phyloP scores from a whole-genome alignment of 176 grass and related monocot species.

The Guadua angustifolia region DNA sequence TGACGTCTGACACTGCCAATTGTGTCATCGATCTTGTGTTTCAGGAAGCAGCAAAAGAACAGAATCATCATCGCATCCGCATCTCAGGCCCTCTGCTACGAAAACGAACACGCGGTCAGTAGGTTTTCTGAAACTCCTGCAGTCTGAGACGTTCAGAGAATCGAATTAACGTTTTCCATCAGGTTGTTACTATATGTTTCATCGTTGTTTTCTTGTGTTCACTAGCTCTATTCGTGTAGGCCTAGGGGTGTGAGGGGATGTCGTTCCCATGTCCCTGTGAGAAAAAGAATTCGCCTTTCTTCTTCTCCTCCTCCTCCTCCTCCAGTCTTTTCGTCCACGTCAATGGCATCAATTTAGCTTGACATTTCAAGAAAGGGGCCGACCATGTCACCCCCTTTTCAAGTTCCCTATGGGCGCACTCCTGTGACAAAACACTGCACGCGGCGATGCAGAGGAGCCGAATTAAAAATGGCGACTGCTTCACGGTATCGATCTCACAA shows the following conservation, averaged over 20 bases:
- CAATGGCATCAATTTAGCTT: slow-evolving; percentile 35
- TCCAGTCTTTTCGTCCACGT: neutral
- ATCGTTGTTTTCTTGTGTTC: neutral
- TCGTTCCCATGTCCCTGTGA: neutral
- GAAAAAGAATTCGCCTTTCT: neutral
- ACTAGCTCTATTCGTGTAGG: neutral
- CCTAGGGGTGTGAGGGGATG: neutral
- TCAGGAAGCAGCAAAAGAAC: neutral
- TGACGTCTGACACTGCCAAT: neutral
- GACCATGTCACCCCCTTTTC: neutral
- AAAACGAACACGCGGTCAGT: neutral
- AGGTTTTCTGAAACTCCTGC: neutral
- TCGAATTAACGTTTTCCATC: neutral
- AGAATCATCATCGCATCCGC: neutral
- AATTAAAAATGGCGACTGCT: neutral
- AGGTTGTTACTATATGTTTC: neutral
- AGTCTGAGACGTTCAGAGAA: neutral
- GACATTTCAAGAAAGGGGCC: slow-evolving; percentile 13
- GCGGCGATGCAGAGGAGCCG: neutral
- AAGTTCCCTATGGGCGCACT: neutral
- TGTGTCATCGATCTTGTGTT: neutral
- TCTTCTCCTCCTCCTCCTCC: neutral
- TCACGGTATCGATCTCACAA: neutral
- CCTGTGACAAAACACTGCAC: neutral
- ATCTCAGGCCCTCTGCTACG: neutral